Evolutionary conservation across 2,329 filamentous ascomycete species (phyloP), one percentile per base, ranked within the genome.

Genomic region (Mariannaea sp.): DNA sequence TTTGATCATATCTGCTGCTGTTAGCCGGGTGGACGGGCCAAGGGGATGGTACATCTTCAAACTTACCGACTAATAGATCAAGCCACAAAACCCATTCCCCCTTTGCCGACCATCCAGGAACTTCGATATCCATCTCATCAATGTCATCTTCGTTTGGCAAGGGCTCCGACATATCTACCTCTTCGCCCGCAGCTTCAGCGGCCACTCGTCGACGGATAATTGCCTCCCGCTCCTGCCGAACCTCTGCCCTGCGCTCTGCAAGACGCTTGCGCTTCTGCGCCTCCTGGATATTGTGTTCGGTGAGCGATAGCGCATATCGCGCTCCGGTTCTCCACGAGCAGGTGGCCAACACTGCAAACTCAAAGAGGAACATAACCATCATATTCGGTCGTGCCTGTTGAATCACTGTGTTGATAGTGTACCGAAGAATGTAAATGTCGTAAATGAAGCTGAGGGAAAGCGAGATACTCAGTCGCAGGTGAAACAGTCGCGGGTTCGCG

Each of bases 351-450:
- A 99, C 86, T 30, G 93, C 92, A 68, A 97, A 97, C 71, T 99
- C 94, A 65, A 99, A 99, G 5, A 95, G 85, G 68, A 99, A 99
- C 92, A 99, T 97, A 58, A 99, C 92, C 92, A 97, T 99, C 89
- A 99, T 97, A 54, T 95, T 94, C 1, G 93, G 92, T n/a, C 89
- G 82, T 2, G 93, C 90, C 69, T 95, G 87, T 53, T 89, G 86
- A 43, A 97, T 85, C 26, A 97, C 92, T 0, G 88, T 90, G 22
- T 86, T 83, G 56, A 96, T 80, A 53, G 89, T 87, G 71, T 96
- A 97, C 42, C 81, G 81, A 60, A 97, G 84, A 74, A 99, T 85
- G 69, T 82, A 87, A 19, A 86, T 70, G 68, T 96, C 89, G 74
- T 96, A 97, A 13, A 85, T 62, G 53, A 96, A 80, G 59, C 92